Evolutionary conservation across 768 basidiomycete genomes (phyloP).

Genomic region (Boletales sp.): DNA sequence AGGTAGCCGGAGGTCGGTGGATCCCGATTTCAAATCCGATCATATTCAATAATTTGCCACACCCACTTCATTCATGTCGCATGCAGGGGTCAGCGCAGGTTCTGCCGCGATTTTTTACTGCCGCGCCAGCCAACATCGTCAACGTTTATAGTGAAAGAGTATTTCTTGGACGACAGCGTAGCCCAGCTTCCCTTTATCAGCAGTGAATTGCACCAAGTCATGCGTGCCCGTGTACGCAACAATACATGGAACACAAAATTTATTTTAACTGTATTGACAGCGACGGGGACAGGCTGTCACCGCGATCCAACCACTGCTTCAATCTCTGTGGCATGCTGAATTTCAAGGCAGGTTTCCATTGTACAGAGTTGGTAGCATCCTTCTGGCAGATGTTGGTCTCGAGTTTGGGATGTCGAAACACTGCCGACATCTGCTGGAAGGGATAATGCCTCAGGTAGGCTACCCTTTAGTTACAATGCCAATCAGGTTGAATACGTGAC

Average conservation of each 20-base stretch:
- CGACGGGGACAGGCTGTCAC: slow-evolving; percentile 59
- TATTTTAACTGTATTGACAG: slow-evolving; percentile 35
- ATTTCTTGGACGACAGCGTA: slow-evolving; percentile 43
- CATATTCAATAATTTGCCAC: neutral
- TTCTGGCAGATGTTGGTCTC: slow-evolving; percentile 75
- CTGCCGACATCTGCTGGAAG: slow-evolving; percentile 63
- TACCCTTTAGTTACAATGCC: slow-evolving; percentile 4
- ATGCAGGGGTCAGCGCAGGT: slow-evolving; percentile 55
- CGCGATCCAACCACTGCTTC: slow-evolving; percentile 63
- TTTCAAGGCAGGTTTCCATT: slow-evolving; percentile 65
- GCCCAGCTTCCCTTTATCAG: slow-evolving; percentile 36
- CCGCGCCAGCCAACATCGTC: slow-evolving; percentile 54
- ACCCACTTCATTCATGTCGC: slow-evolving; percentile 9
- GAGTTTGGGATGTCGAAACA: slow-evolving; percentile 74
- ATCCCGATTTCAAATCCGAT: neutral
- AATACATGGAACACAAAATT: slow-evolving; percentile 10
- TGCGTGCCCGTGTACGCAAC: slow-evolving; percentile 38
- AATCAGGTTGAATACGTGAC: neutral
- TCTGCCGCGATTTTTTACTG: slow-evolving; percentile 63
- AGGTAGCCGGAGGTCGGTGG: slow-evolving; percentile 60
- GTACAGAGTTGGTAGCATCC: slow-evolving; percentile 65
- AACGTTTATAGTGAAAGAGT: slow-evolving; percentile 52
- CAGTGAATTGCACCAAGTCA: slow-evolving; percentile 41
- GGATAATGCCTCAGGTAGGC: slow-evolving; percentile 76
- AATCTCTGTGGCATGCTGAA: slow-evolving; percentile 76